A percentile compares a stretch with the other conserved stretches of the same genome.
phyloP scores from a whole-genome alignment of 108 stramenopile genomes.

The Cylindrotheca closterium region DNA sequence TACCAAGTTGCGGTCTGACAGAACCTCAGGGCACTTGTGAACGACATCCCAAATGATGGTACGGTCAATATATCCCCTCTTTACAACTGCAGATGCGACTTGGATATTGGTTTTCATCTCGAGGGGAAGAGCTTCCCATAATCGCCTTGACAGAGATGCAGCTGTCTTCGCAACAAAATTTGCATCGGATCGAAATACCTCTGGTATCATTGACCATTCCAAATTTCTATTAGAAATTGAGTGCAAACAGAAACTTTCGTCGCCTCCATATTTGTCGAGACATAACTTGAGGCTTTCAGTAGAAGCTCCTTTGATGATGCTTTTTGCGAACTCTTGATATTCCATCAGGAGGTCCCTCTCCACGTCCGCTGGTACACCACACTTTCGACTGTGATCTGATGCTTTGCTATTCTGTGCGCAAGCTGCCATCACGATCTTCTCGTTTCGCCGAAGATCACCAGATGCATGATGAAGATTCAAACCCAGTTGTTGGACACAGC shows the following conservation, averaged over 20 bases:
- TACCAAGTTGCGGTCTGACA: constrained; percentile 17
- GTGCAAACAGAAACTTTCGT: constrained; percentile 19
- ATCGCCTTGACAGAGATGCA: neutral
- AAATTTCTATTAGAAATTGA: constrained; percentile 22
- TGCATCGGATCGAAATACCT: neutral
- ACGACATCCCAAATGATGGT: constrained; percentile 11
- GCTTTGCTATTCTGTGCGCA: constrained; percentile 25
- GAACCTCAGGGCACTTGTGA: constrained; percentile 14
- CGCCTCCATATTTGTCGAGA: neutral
- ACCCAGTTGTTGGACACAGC: constrained; percentile 30
- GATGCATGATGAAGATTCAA: constrained; percentile 36
- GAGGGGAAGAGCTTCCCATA: constrained; percentile 12
- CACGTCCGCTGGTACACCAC: constrained; percentile 11
- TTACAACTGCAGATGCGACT: constrained; percentile 8
- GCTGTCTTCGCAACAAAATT: constrained; percentile 5
- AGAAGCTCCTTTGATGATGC: neutral
- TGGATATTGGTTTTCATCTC: neutral
- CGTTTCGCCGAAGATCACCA: constrained; percentile 23
- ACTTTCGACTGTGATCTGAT: constrained; percentile 32
- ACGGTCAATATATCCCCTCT: neutral
- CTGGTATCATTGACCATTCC: constrained; percentile 17
- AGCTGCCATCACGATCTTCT: constrained; percentile 24
- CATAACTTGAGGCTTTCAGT: constrained; percentile 1
- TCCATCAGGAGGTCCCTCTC: constrained; percentile 21
- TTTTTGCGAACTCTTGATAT: constrained; percentile 10